These are phyloP conservation scores for Lodderomyces orthopsilosis DNA, from an alignment of 1,139 yeast genomes.

Conservation along the genomic window DNA sequence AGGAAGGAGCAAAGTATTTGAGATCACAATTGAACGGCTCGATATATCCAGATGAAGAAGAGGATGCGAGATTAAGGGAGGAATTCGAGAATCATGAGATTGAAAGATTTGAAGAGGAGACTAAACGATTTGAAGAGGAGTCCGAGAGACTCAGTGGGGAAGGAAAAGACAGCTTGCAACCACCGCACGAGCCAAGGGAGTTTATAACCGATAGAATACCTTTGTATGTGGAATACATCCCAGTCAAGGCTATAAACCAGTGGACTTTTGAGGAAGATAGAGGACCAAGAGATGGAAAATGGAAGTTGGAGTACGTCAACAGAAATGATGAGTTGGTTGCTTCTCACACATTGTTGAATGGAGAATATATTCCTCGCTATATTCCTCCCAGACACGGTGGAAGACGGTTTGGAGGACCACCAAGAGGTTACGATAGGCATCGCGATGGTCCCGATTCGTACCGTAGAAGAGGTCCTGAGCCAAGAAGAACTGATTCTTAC, in stretches of 20 bases:
- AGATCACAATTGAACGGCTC: constrained; percentile 33
- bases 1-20: constrained; percentile 37
- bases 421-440: constrained; percentile 9
- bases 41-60: constrained; percentile 29
- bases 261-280: constrained; percentile 49
- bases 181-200: constrained; percentile 21
- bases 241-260: constrained; percentile 43
- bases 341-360: constrained; percentile 39
- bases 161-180: constrained; percentile 11
- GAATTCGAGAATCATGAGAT: constrained; percentile 24
- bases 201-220: constrained; percentile 23
- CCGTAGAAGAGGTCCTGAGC: constrained; percentile 3
- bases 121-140: constrained; percentile 18
- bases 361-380: constrained; percentile 26
- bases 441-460: constrained; percentile 6
- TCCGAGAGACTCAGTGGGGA: constrained; percentile 11
- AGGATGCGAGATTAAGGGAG: constrained; percentile 20
- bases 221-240: constrained; percentile 42
- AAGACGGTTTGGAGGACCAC: constrained; percentile 2
- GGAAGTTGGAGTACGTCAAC: constrained; percentile 38
- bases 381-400: constrained; percentile 13
- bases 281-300: constrained; percentile 44
- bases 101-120: constrained; percentile 22
- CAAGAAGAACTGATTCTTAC: constrained; percentile 9
- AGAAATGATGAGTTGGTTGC: constrained; percentile 32